Percentiles rank a stretch among this genome's conserved stretches.
Evolutionary conservation across 495 filamentous ascomycete species (phyloP).

Genomic region (Trichocladium uniseriatum): DNA sequence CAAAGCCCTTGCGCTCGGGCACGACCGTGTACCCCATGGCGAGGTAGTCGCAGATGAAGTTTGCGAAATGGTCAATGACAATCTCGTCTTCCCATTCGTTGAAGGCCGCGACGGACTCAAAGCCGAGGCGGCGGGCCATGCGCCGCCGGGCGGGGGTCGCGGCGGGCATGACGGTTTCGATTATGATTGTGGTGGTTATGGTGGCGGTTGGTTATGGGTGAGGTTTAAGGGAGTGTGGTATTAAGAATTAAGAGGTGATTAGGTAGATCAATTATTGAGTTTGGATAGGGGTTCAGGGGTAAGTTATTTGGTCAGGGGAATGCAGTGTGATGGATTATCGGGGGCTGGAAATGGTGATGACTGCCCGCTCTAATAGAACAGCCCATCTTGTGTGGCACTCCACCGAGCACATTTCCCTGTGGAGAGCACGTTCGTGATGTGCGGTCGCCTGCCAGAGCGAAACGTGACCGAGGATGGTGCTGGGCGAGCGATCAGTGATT

Average conservation of each 20-base stretch:
- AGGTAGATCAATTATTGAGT: too few species aligned
- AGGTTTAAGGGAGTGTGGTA: too few species aligned
- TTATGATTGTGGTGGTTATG: neutral
- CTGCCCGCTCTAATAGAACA: too few species aligned
- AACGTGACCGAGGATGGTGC: neutral
- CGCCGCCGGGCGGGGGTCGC: neutral
- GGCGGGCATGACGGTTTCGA: neutral
- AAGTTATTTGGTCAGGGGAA: too few species aligned
- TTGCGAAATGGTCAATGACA: constrained; percentile 7
- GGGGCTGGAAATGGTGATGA: too few species aligned
- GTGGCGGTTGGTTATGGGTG: neutral
- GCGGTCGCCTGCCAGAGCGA: neutral
- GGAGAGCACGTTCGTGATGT: neutral
- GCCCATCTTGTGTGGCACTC: too few species aligned
- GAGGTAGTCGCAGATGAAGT: constrained; percentile 11
- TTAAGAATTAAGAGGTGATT: too few species aligned
- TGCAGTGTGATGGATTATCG: too few species aligned
- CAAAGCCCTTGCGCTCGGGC: neutral
- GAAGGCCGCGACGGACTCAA: neutral
- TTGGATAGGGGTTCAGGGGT: neutral
- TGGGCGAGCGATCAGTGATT: neutral
- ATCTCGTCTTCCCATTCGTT: constrained; percentile 5
- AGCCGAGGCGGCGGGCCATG: constrained; percentile 4
- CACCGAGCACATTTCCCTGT: neutral
- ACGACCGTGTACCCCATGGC: neutral